These are phyloP conservation scores for Syzygium aqueum DNA, from an alignment of 345 rosid genomes.

Conservation along the genomic window DNA sequence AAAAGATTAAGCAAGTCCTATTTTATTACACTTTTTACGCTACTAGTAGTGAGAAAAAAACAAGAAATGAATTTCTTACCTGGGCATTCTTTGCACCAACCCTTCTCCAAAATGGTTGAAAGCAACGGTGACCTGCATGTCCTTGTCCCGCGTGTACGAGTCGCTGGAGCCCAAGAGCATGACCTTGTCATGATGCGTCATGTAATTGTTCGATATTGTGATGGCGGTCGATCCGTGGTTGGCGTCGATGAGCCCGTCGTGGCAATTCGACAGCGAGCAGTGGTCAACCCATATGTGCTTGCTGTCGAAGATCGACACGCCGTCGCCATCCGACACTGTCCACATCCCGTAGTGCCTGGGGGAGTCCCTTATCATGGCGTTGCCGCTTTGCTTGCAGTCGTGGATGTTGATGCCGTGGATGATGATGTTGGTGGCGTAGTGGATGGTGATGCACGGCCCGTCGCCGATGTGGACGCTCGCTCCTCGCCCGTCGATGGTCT, in stretches of 20 bases:
- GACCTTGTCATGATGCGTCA: slow-evolving; percentile 84
- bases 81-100: slow-evolving; percentile 79
- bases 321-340: slow-evolving; percentile 58
- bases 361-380: slow-evolving; percentile 41
- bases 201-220: slow-evolving; percentile 69
- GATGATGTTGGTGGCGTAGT: slow-evolving; percentile 51
- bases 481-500: slow-evolving; percentile 80
- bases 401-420: slow-evolving; percentile 68
- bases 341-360: slow-evolving; percentile 52
- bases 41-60: not conserved
- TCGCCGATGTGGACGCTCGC: slow-evolving; percentile 61
- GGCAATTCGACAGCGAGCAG: slow-evolving; percentile 66
- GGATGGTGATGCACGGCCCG: slow-evolving; percentile 75
- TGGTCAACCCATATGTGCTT: slow-evolving; percentile 65
- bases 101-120: slow-evolving; percentile 90
- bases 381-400: slow-evolving; percentile 47
- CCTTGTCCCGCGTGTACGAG: slow-evolving; percentile 47
- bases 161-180: slow-evolving; percentile 76
- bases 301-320: slow-evolving; percentile 44
- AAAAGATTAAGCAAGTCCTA: not conserved
- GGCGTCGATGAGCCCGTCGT: slow-evolving; percentile 69
- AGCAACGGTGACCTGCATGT: slow-evolving; percentile 76
- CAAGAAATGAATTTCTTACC: slow-evolving; percentile 16
- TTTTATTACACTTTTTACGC: not conserved
- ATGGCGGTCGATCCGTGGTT: slow-evolving; percentile 75